Conservation (phyloP, 495 filamentous ascomycete genomes). For the Neurospora pannonica region DNA sequence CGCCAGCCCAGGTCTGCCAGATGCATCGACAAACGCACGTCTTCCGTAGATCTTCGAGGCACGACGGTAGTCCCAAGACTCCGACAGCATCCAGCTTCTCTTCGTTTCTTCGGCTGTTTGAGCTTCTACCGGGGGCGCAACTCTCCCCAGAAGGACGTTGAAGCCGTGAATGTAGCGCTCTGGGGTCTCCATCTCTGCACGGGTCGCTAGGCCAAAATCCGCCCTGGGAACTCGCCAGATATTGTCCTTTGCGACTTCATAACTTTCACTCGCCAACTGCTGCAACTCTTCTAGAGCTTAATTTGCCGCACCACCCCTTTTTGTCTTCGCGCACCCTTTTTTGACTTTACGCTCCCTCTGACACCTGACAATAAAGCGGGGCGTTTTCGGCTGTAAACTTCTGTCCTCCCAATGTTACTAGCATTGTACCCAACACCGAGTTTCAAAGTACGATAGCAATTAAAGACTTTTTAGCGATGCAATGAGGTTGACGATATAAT, state of each 20-base stretch:
- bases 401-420: too few relatives aligned
- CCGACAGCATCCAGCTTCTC: not conserved
- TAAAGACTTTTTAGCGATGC: too few relatives aligned
- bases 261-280: not conserved
- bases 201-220: not conserved
- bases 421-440: too few relatives aligned
- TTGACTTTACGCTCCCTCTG: too few relatives aligned
- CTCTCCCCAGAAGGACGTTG: not conserved
- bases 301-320: too few relatives aligned
- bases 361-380: too few relatives aligned
- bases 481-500: not conserved
- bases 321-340: too few relatives aligned
- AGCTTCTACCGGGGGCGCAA: not conserved
- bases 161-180: not conserved
- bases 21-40: not conserved
- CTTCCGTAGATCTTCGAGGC: not conserved
- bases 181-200: not conserved
- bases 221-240: not conserved
- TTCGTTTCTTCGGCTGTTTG: not conserved
- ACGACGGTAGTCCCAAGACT: not conserved
- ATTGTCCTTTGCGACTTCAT: not conserved
- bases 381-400: too few relatives aligned
- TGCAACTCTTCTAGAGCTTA: not conserved
- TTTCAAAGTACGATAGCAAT: too few relatives aligned
- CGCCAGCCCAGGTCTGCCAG: constrained; percentile 1